These are phyloP conservation scores for Gypsophila paniculata DNA, from an alignment of 179 eudicot species.

Conservation along the genomic window DNA sequence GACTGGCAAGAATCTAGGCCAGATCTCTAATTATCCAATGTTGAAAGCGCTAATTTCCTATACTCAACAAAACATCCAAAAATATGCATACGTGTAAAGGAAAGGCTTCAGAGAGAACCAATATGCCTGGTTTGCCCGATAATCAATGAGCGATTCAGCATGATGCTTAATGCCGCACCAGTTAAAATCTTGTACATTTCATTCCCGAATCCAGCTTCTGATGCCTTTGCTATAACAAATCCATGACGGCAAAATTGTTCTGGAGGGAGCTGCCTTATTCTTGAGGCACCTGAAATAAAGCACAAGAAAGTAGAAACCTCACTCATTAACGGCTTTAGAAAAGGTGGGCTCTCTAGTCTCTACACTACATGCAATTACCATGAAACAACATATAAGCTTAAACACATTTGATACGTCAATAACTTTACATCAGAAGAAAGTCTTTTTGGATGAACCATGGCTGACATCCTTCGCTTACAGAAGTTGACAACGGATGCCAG, in stretches of 20 bases:
- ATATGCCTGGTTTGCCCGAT: conserved; percentile 99
- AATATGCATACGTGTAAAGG: conserved; percentile 24
- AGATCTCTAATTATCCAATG: background rate
- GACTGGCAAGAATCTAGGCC: background rate
- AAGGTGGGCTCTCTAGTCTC: background rate
- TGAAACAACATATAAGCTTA: background rate
- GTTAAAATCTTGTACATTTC: conserved; percentile 93
- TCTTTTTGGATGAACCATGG: background rate
- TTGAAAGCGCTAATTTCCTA: background rate
- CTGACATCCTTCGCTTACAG: background rate
- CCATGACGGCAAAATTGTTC: conserved; percentile 78
- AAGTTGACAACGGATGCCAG: background rate
- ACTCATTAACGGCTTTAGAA: conserved; percentile 6
- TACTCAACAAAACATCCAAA: conserved; percentile 2
- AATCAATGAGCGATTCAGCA: conserved; percentile 89
- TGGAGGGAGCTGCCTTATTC: conserved; percentile 58
- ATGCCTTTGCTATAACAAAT: conserved; percentile 87
- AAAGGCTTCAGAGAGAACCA: conserved; percentile 82
- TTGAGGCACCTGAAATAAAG: conserved; percentile 54
- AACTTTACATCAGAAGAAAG: background rate
- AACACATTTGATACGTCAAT: background rate
- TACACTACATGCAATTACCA: background rate
- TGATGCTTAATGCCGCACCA: conserved; percentile 82
- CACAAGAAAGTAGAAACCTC: conserved; percentile 2
- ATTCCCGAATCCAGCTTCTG: conserved; percentile 97